These are phyloP conservation scores for Xylaria sp. DNA, from an alignment of 2,329 filamentous ascomycete species.

Conservation along the genomic window DNA sequence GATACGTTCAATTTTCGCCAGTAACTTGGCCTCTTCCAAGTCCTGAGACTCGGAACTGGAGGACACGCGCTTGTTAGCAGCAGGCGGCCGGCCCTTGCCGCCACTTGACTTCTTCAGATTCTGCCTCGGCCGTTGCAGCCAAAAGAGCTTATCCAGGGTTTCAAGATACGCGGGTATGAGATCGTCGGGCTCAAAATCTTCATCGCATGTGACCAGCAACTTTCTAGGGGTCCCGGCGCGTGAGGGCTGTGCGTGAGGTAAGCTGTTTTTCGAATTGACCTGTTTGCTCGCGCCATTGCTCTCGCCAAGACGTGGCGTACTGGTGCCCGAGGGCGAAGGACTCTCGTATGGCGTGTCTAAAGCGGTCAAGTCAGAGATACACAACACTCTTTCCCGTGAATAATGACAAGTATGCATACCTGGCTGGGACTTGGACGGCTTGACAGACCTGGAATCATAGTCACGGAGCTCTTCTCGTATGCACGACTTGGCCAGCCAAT, in stretches of 20 bases:
- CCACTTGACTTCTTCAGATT: conserved; percentile 38
- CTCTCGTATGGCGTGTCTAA: conserved; percentile 47
- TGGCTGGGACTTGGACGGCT: conserved; percentile 34
- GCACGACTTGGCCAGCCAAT: conserved; percentile 83
- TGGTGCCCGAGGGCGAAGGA: conserved; percentile 45
- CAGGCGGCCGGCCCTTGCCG: conserved; percentile 16
- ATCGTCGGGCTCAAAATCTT: conserved; percentile 69
- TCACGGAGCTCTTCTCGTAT: conserved; percentile 62
- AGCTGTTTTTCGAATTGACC: conserved; percentile 34
- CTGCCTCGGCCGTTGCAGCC: conserved; percentile 50
- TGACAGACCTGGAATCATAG: conserved; percentile 52
- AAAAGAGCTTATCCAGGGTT: conserved; percentile 64
- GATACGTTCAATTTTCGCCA: conserved; percentile 69
- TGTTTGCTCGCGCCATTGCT: conserved; percentile 29
- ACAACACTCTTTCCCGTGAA: not conserved
- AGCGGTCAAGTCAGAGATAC: conserved; percentile 7
- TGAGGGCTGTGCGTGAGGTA: conserved; percentile 28
- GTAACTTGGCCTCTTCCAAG: conserved; percentile 57
- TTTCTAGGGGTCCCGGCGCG: conserved; percentile 37
- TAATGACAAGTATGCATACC: conserved; percentile 23
- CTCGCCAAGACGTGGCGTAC: conserved; percentile 42
- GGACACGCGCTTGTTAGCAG: not conserved
- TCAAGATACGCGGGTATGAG: conserved; percentile 72
- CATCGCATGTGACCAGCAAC: conserved; percentile 50
- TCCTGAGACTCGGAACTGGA: conserved; percentile 26